These are phyloP conservation scores for Achaetomiella virescens DNA, from an alignment of 495 filamentous ascomycete genomes.

Conservation along the genomic window DNA sequence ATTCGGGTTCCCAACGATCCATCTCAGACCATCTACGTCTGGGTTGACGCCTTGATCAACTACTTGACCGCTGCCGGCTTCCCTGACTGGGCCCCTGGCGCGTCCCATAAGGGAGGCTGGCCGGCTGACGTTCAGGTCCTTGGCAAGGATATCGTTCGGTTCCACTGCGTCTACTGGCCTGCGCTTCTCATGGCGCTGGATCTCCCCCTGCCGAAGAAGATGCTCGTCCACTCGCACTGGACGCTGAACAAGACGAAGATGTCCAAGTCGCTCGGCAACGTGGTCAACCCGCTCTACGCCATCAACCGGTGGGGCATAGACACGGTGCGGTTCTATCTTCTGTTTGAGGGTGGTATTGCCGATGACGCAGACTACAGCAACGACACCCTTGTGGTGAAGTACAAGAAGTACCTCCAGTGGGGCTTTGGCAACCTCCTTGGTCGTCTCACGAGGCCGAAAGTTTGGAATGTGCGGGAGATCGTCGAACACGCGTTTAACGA, in stretches of 20 bases:
- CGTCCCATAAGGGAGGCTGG: slow-evolving; percentile 58
- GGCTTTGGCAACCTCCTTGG: slow-evolving; percentile 73
- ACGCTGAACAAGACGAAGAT: slow-evolving; percentile 85
- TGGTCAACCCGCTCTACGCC: slow-evolving; percentile 91
- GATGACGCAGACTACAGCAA: slow-evolving; percentile 84
- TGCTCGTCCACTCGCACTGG: slow-evolving; percentile 92
- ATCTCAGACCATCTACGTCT: slow-evolving; percentile 92
- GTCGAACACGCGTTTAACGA: slow-evolving; percentile 28
- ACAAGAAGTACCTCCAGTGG: slow-evolving; percentile 68
- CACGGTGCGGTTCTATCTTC: slow-evolving; percentile 79
- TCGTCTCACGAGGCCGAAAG: slow-evolving; percentile 60
- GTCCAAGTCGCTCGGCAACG: slow-evolving; percentile 92
- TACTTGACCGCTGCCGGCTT: slow-evolving; percentile 86
- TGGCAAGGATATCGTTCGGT: slow-evolving; percentile 92
- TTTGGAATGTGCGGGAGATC: slow-evolving; percentile 54
- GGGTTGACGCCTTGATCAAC: slow-evolving; percentile 93
- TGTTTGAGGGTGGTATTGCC: slow-evolving; percentile 64
- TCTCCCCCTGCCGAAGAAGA: slow-evolving; percentile 70
- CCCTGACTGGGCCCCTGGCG: slow-evolving; percentile 62
- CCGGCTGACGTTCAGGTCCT: slow-evolving; percentile 88
- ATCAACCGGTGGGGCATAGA: slow-evolving; percentile 85
- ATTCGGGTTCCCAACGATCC: slow-evolving; percentile 81
- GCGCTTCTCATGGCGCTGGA: slow-evolving; percentile 88
- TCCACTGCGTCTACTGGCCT: slow-evolving; percentile 98
- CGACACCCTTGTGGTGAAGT: slow-evolving; percentile 61